These are phyloP conservation scores for Exophiala aquamarina DNA, from an alignment of 2,329 filamentous ascomycete species.

Conservation along the genomic window DNA sequence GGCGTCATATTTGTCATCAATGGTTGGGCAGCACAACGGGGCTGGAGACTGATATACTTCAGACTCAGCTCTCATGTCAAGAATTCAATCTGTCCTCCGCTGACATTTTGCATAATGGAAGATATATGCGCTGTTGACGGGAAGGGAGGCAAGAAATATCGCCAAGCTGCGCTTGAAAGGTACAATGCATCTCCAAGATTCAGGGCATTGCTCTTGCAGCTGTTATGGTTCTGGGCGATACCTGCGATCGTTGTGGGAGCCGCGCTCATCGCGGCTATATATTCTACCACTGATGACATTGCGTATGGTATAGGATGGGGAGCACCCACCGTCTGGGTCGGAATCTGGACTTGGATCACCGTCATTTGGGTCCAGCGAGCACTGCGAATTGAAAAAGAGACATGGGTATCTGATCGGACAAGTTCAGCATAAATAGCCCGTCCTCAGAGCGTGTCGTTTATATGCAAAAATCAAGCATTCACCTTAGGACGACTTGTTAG, in stretches of 20 bases:
- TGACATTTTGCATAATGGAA: constrained; percentile 65
- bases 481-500: background rate
- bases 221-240: constrained; percentile 59
- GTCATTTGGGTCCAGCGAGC: constrained; percentile 47
- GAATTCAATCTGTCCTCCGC: constrained; percentile 58
- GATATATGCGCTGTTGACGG: constrained; percentile 68
- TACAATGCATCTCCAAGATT: constrained; percentile 57
- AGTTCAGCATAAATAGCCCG: background rate
- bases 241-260: constrained; percentile 47
- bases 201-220: constrained; percentile 51
- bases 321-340: constrained; percentile 42
- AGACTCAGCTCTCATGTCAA: constrained; percentile 64
- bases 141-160: constrained; percentile 55
- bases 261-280: constrained; percentile 45
- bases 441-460: too few relatives aligned
- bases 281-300: constrained; percentile 46
- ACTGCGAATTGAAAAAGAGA: constrained; percentile 43
- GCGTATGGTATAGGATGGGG: constrained; percentile 49
- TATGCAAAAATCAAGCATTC: too few relatives aligned
- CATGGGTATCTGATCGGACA: constrained; percentile 31
- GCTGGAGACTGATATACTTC: constrained; percentile 37
- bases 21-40: constrained; percentile 14
- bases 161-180: constrained; percentile 49
- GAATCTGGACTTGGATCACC: constrained; percentile 44
- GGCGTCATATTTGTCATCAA: constrained; percentile 14